A percentile compares a stretch with the other conserved stretches of the same genome.
These are phyloP conservation scores for Picea sitchensis DNA, from an alignment of 75 land plant species.

Conservation along the genomic window DNA sequence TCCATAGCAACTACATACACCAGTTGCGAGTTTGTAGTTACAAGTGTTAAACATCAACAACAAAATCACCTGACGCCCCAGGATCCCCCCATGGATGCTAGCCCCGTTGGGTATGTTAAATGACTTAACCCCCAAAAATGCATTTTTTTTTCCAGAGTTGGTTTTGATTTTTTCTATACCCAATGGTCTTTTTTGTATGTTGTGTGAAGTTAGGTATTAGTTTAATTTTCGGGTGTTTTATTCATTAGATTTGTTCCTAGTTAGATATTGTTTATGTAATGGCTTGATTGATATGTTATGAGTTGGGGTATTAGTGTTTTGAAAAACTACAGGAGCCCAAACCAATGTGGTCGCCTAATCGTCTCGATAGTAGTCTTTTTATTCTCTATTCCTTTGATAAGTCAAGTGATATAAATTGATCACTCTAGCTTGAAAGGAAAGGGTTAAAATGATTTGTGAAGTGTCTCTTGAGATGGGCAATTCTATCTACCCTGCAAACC, in stretches of 20 bases:
- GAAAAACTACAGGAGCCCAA: too few species aligned
- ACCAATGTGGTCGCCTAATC: too few species aligned
- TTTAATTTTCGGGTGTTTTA: not conserved
- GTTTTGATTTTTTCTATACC: not conserved
- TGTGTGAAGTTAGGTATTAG: not conserved
- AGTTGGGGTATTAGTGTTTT: too few species aligned
- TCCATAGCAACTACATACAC: constrained; percentile 55
- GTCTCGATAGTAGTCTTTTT: too few species aligned
- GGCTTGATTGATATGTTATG: not conserved
- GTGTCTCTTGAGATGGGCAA: too few species aligned
- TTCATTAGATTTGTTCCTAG: not conserved
- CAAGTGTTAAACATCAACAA: constrained; percentile 65
- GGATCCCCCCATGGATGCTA: constrained; percentile 63
- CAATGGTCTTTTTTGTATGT: not conserved
- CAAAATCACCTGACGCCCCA: constrained; percentile 37
- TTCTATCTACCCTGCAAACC: too few species aligned
- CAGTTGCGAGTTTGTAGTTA: constrained; percentile 81
- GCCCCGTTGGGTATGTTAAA: constrained; percentile 58
- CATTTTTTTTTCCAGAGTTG: too few species aligned
- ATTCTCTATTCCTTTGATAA: too few species aligned
- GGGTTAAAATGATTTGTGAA: too few species aligned
- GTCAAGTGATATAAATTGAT: too few species aligned
- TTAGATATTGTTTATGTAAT: not conserved
- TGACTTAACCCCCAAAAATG: too few species aligned
- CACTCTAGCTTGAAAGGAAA: too few species aligned